Conservation (phyloP, 164 flowering plant species). For the Nymphaea colorata region DNA sequence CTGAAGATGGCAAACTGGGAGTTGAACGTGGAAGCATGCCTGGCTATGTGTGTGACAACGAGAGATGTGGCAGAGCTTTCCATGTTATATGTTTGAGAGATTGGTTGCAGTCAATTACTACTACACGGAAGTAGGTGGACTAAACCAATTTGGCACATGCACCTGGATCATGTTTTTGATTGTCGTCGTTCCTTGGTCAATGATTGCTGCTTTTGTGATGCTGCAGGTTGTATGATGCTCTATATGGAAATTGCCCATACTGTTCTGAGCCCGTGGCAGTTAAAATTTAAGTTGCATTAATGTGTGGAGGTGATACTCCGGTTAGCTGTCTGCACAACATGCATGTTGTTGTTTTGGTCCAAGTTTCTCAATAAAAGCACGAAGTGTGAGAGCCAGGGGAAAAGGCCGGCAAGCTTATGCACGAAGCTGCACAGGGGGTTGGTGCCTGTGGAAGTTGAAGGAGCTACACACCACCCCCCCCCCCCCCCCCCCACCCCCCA, state of each 20-base stretch:
- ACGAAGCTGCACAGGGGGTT: no score
- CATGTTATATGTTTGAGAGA: conserved; percentile 72
- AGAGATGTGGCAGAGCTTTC: conserved; percentile 54
- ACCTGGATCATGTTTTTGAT: neutral
- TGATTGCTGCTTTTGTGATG: neutral
- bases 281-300: conserved; percentile 15
- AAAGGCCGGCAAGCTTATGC: no score
- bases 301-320: neutral
- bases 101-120: conserved; percentile 79
- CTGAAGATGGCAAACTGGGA: conserved; percentile 75
- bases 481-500: no score
- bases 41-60: conserved; percentile 67
- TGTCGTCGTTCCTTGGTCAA: neutral
- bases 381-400: no score
- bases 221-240: conserved; percentile 70
- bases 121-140: conserved; percentile 72
- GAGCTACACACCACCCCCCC: no score
- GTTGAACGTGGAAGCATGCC: conserved; percentile 50
- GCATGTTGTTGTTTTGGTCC: no score
- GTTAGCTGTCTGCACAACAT: no score
- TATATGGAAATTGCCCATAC: conserved; percentile 84
- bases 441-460: no score
- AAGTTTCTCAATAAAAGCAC: no score
- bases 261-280: conserved; percentile 79
- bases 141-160: neutral